These are phyloP conservation scores for Vararia minispora DNA, from an alignment of 768 basidiomycete genomes.

Conservation along the genomic window DNA sequence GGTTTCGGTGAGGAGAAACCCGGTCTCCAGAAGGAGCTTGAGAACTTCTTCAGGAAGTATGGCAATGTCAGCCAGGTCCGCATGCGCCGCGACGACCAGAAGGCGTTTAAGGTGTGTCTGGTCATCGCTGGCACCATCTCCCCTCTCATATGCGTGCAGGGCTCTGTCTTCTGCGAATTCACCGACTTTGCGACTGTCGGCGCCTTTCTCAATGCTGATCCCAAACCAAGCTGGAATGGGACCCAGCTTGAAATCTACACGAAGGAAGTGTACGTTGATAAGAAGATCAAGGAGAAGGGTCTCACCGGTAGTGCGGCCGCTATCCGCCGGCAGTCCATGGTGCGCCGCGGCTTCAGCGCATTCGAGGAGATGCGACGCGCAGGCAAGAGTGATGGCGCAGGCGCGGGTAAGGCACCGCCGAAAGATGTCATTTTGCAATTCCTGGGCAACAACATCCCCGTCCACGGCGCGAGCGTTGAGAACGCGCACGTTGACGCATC, in stretches of 20 bases:
- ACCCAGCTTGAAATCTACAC: constrained; percentile 74
- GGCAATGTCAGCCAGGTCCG: constrained; percentile 75
- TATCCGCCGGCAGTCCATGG: constrained; percentile 43
- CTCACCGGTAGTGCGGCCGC: constrained; percentile 62
- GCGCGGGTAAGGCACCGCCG: constrained; percentile 14
- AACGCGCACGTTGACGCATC: constrained; percentile 31
- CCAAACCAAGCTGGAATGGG: constrained; percentile 73
- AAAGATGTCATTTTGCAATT: constrained; percentile 63
- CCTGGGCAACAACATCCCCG: constrained; percentile 57
- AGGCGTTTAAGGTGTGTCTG: constrained; percentile 72
- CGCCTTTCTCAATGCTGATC: constrained; percentile 69
- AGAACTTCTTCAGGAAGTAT: constrained; percentile 70
- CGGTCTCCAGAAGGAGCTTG: constrained; percentile 60
- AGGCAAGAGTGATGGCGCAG: constrained; percentile 21
- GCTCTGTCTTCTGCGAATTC: constrained; percentile 91
- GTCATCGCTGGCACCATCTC: neutral
- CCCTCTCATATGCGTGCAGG: constrained; percentile 29
- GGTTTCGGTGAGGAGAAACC: constrained; percentile 64
- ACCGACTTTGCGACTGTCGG: constrained; percentile 55
- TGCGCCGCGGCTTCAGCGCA: constrained; percentile 60
- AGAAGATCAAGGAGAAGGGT: constrained; percentile 95
- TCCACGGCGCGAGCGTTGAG: constrained; percentile 38
- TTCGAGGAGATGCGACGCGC: constrained; percentile 49
- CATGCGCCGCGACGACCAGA: constrained; percentile 76
- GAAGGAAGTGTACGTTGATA: constrained; percentile 88